phyloP scores from a whole-genome alignment of 495 filamentous ascomycete genomes.

The Penicillium parvum region DNA sequence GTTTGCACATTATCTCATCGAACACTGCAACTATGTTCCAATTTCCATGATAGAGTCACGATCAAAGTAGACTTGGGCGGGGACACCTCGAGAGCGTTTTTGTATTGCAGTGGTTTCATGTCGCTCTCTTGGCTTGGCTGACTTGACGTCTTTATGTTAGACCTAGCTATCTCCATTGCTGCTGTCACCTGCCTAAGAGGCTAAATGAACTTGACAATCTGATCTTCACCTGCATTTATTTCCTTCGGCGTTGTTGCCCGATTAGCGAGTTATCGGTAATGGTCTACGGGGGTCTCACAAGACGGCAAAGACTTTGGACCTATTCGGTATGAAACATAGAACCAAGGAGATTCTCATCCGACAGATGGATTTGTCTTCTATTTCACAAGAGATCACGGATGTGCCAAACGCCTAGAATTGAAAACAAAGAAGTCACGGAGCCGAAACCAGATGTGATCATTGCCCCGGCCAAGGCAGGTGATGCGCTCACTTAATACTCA shows the following conservation, averaged over 20 bases:
- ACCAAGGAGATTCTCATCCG: conserved; percentile 10
- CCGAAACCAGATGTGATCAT: conserved; percentile 19
- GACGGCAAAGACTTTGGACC: no score
- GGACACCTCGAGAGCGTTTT: conserved; percentile 6
- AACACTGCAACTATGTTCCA: not conserved
- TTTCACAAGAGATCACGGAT: conserved; percentile 24
- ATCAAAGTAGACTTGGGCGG: conserved; percentile 21
- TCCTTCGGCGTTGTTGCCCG: no score
- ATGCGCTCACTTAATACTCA: conserved; percentile 32
- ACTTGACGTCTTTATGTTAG: conserved; percentile 3
- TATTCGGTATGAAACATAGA: no score
- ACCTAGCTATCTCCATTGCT: conserved; percentile 7
- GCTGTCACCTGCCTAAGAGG: conserved; percentile 16
- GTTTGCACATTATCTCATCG: conserved; percentile 9
- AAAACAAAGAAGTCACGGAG: conserved; percentile 17
- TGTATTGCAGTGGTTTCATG: conserved; percentile 9
- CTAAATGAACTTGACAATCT: no score
- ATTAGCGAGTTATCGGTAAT: no score
- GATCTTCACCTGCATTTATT: no score
- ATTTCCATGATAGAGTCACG: conserved; percentile 20
- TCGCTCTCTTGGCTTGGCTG: conserved; percentile 10
- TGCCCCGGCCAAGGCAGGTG: conserved; percentile 12
- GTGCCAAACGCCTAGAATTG: conserved; percentile 29
- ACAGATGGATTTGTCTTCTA: conserved; percentile 25
- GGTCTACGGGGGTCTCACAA: no score